phyloP scores from a whole-genome alignment of 1,139 yeast species.

The Debaryomycetaceae sp. region DNA sequence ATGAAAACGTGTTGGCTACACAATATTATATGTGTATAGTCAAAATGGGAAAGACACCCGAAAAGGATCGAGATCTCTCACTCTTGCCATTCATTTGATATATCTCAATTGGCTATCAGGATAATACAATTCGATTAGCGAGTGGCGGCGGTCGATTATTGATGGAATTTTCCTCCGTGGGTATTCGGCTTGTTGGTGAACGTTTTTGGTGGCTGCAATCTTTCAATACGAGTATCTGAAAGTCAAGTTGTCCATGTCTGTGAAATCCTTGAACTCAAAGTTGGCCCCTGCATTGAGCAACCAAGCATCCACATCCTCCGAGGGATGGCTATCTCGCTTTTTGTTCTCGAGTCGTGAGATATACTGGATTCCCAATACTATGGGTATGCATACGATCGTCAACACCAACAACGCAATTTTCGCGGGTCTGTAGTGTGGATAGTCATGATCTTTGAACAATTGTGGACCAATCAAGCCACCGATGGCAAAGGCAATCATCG shows the following conservation, averaged over 20 bases:
- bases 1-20: too few relatives aligned
- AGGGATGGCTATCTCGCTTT: slow-evolving; percentile 16
- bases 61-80: too few relatives aligned
- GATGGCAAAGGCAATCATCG: slow-evolving; percentile 33
- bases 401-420: slow-evolving; percentile 30
- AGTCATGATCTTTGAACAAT: slow-evolving; percentile 25
- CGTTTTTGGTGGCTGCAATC: slow-evolving; percentile 1
- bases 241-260: slow-evolving; percentile 31
- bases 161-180: too few relatives aligned
- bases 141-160: too few relatives aligned
- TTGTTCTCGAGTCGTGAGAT: slow-evolving; percentile 23
- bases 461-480: slow-evolving; percentile 40
- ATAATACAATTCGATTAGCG: too few relatives aligned
- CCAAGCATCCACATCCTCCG: slow-evolving; percentile 10
- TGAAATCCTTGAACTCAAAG: slow-evolving; percentile 30
- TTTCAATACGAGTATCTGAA: slow-evolving; percentile 28
- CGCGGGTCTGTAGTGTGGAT: slow-evolving; percentile 31
- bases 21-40: too few relatives aligned
- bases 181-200: background rate
- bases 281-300: slow-evolving; percentile 14
- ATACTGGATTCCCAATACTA: slow-evolving; percentile 23
- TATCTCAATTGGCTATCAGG: too few relatives aligned
- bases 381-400: slow-evolving; percentile 28
- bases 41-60: too few relatives aligned
- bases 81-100: too few relatives aligned